These are phyloP conservation scores for Tuber indicum DNA, from an alignment of 495 filamentous ascomycete species.

Conservation along the genomic window DNA sequence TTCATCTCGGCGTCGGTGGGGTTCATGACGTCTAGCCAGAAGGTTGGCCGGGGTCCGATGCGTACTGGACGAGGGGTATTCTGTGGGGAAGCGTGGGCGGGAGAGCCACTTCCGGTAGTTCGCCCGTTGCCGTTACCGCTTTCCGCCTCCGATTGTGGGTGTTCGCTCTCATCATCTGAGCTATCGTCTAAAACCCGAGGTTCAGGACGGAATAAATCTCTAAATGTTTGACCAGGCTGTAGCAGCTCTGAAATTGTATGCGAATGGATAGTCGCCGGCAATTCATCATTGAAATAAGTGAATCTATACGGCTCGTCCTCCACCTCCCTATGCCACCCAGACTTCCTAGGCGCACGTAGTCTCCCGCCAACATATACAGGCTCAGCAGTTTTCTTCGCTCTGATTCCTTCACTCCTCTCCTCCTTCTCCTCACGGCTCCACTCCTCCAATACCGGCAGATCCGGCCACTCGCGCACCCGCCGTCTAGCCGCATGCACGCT, in stretches of 20 bases:
- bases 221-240: slow-evolving; percentile 74
- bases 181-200: slow-evolving; percentile 58
- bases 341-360: slow-evolving; percentile 67
- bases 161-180: slow-evolving; percentile 53
- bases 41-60: slow-evolving; percentile 38
- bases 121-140: slow-evolving; percentile 33
- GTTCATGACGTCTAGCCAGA: slow-evolving; percentile 86
- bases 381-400: slow-evolving; percentile 86
- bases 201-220: slow-evolving; percentile 75
- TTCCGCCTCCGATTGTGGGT: slow-evolving; percentile 23
- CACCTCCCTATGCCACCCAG: slow-evolving; percentile 74
- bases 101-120: slow-evolving; percentile 21
- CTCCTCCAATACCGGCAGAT: slow-evolving; percentile 71
- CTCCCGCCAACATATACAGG: slow-evolving; percentile 85
- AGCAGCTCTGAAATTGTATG: slow-evolving; percentile 88
- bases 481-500: slow-evolving; percentile 37
- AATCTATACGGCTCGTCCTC: slow-evolving; percentile 91
- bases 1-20: slow-evolving; percentile 83
- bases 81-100: slow-evolving; percentile 22
- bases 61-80: slow-evolving; percentile 22
- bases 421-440: slow-evolving; percentile 92
- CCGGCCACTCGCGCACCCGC: slow-evolving; percentile 57
- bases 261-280: slow-evolving; percentile 87
- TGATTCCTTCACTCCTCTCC: slow-evolving; percentile 74
- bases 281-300: slow-evolving; percentile 97